Conservation (phyloP, 495 filamentous ascomycete species). For the Talaromyces nanjingensis region DNA sequence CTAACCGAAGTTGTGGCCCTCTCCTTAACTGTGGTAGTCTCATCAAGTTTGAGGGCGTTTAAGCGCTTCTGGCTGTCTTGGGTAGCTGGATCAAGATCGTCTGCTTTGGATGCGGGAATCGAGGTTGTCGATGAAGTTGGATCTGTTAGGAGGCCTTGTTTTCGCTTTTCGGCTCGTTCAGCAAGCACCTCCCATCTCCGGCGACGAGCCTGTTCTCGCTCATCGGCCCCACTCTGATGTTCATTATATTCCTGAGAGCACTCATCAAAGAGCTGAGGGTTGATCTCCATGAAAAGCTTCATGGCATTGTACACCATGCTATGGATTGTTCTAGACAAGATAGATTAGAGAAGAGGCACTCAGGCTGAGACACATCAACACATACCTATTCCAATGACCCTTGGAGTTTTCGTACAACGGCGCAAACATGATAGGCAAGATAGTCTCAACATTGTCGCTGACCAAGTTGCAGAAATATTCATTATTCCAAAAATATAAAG, state of each 20-base stretch:
- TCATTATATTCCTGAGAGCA: constrained; percentile 99
- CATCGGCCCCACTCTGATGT: constrained; percentile 78
- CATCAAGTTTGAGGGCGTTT: constrained; percentile 78
- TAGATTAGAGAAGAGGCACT: constrained; percentile 11
- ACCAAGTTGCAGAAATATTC: constrained; percentile 99
- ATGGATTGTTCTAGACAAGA: constrained; percentile 74
- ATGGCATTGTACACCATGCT: constrained; percentile 99
- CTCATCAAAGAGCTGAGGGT: constrained; percentile 96
- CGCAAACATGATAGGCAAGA: constrained; percentile 98
- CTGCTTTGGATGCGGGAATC: constrained; percentile 43
- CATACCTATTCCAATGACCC: constrained; percentile 97
- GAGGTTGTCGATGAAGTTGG: constrained; percentile 27
- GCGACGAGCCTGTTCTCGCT: constrained; percentile 67
- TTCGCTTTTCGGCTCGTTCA: constrained; percentile 64
- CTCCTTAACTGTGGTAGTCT: constrained; percentile 39
- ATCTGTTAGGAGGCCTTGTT: constrained; percentile 44
- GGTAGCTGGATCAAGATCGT: constrained; percentile 68
- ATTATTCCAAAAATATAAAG: constrained; percentile 99
- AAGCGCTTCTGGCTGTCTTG: constrained; percentile 80
- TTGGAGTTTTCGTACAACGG: constrained; percentile 99
- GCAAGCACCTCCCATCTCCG: constrained; percentile 81
- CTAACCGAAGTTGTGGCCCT: constrained; percentile 39
- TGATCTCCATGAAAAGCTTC: constrained; percentile 99
- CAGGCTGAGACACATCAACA: not conserved
- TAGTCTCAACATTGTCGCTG: constrained; percentile 97